Evolutionary conservation across 2,329 filamentous ascomycete species (phyloP).

Genomic region (Exophiala calicioides): DNA sequence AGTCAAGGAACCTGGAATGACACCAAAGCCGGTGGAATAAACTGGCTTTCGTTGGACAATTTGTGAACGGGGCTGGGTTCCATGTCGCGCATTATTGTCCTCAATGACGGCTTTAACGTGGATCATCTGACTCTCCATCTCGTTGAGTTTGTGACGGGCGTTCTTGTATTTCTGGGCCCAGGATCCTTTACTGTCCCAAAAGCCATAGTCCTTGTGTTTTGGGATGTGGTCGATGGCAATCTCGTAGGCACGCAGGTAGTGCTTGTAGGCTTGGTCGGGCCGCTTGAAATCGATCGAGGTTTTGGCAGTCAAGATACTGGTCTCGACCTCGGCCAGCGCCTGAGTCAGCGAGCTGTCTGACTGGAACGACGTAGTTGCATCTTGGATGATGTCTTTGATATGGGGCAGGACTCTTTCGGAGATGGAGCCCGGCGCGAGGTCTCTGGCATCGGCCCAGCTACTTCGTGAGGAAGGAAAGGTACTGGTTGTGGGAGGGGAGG

Average conservation of each 20-base stretch:
- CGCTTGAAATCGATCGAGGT: constrained; percentile 58
- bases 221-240: constrained; percentile 77
- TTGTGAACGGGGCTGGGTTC: constrained; percentile 50
- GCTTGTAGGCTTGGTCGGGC: constrained; percentile 74
- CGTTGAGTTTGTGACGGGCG: constrained; percentile 35
- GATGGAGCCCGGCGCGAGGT: constrained; percentile 14
- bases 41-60: constrained; percentile 19
- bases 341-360: constrained; percentile 29
- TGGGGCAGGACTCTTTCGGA: constrained; percentile 39
- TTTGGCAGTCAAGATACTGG: constrained; percentile 39
- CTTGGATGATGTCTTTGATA: constrained; percentile 46
- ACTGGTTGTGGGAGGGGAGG: constrained; percentile 14
- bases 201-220: constrained; percentile 71
- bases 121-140: constrained; percentile 49
- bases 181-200: constrained; percentile 55
- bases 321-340: constrained; percentile 38
- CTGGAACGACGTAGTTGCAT: constrained; percentile 46
- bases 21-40: constrained; percentile 24
- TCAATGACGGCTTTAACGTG: constrained; percentile 62
- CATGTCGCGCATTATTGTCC: constrained; percentile 63
- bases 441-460: constrained; percentile 29
- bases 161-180: constrained; percentile 53
- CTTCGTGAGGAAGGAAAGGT: constrained; percentile 11
- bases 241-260: constrained; percentile 80
- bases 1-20: constrained; percentile 7